Evolutionary conservation across 108 stramenopile genomes (phyloP).

Genomic region (Schizochytrium sp.): DNA sequence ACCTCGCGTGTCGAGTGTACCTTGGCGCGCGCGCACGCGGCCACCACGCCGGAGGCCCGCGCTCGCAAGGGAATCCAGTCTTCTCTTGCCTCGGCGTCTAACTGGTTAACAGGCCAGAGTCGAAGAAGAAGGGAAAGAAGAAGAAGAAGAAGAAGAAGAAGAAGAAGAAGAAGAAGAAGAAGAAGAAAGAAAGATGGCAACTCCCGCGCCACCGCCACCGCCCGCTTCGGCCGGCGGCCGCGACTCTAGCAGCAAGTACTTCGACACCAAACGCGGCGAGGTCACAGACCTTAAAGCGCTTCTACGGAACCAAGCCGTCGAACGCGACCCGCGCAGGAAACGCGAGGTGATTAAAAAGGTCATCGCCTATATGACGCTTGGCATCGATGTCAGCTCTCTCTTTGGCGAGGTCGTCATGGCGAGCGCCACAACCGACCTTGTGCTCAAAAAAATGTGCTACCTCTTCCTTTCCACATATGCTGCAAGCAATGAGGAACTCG

Average conservation of each 20-base stretch:
- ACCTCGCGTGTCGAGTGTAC: no score
- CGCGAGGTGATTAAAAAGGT: conserved; percentile 99
- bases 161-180: no score
- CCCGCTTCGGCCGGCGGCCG: background rate
- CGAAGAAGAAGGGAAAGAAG: no score
- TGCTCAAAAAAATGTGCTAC: conserved; percentile 99
- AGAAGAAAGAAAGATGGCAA: background rate
- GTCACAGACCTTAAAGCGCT: conserved; percentile 84
- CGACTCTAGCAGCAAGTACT: conserved; percentile 51
- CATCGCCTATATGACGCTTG: conserved; percentile 99
- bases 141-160: background rate
- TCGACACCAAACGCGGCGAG: conserved; percentile 88
- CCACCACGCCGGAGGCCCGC: no score
- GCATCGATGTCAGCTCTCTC: conserved; percentile 95
- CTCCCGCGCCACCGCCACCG: background rate
- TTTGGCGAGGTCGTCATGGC: conserved; percentile 98
- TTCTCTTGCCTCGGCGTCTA: no score
- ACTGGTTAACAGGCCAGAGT: no score
- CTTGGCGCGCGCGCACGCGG: no score
- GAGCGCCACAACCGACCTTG: conserved; percentile 82
- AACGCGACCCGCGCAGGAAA: conserved; percentile 79
- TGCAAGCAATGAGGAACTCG: conserved; percentile 84
- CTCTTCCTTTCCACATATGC: conserved; percentile 95
- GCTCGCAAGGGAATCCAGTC: no score
- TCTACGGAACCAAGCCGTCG: conserved; percentile 75